Conservation (phyloP, 2,329 filamentous ascomycete genomes). For the Xylaria sp. region DNA sequence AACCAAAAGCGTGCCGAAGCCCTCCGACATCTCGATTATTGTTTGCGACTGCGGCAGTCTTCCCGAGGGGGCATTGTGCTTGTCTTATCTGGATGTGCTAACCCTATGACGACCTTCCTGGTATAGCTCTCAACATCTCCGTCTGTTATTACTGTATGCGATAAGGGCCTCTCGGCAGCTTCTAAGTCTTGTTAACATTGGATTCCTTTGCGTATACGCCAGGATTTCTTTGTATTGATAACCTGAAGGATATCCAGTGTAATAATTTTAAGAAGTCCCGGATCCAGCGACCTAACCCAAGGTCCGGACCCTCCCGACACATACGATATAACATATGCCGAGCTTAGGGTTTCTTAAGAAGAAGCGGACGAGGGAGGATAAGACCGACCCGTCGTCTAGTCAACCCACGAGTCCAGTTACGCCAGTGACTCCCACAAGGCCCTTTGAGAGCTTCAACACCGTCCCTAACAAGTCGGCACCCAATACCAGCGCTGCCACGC, state of each 20-base stretch:
- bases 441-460: conserved; percentile 52
- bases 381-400: conserved; percentile 70
- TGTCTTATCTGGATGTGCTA: conserved; percentile 17
- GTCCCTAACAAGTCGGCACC: conserved; percentile 40
- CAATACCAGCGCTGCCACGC: conserved; percentile 31
- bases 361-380: conserved; percentile 94
- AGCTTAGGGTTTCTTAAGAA: conserved; percentile 96
- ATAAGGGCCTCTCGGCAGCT: not conserved
- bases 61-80: conserved; percentile 14
- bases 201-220: not conserved
- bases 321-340: conserved; percentile 71
- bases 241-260: conserved; percentile 16
- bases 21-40: conserved; percentile 8
- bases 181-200: not conserved
- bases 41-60: conserved; percentile 6
- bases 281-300: conserved; percentile 28
- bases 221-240: conserved; percentile 18
- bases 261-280: conserved; percentile 5
- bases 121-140: conserved; percentile 13
- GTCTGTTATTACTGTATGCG: conserved; percentile 4
- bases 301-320: conserved; percentile 36
- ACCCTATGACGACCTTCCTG: conserved; percentile 2
- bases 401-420: conserved; percentile 69
- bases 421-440: conserved; percentile 61
- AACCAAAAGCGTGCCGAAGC: not conserved